phyloP scores from a whole-genome alignment of 148 eudicot genomes.

The Rhododendron ferrugineum region DNA sequence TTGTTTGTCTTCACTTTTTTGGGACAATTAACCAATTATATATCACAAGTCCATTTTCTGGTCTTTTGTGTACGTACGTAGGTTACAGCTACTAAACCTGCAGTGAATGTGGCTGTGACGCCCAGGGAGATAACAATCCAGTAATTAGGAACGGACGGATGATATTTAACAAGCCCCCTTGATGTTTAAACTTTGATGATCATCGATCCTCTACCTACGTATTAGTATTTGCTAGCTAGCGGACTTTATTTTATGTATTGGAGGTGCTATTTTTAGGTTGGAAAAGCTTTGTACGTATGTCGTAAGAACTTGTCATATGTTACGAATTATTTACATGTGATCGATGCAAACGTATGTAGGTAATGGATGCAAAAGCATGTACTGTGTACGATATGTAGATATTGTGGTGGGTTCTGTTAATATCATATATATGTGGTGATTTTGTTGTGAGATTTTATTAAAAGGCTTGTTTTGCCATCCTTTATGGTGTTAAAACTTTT shows the following conservation, averaged over 20 bases:
- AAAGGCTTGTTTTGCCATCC: no score
- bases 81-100: background rate
- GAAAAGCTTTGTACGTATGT: background rate
- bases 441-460: no score
- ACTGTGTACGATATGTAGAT: no score
- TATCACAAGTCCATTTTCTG: background rate
- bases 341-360: no score
- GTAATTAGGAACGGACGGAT: background rate
- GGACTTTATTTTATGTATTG: background rate
- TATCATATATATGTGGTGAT: no score
- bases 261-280: background rate
- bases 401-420: no score
- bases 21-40: background rate
- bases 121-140: background rate
- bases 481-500: no score
- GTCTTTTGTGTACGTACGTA: background rate
- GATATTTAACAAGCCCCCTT: background rate
- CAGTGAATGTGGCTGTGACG: background rate
- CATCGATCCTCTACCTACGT: background rate
- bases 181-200: background rate
- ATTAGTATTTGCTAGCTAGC: background rate
- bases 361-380: no score
- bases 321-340: no score
- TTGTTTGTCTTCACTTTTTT: background rate
- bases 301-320: background rate